These are phyloP conservation scores for Colletotrichum sp. DNA, from an alignment of 2,329 filamentous ascomycete species.

Conservation along the genomic window DNA sequence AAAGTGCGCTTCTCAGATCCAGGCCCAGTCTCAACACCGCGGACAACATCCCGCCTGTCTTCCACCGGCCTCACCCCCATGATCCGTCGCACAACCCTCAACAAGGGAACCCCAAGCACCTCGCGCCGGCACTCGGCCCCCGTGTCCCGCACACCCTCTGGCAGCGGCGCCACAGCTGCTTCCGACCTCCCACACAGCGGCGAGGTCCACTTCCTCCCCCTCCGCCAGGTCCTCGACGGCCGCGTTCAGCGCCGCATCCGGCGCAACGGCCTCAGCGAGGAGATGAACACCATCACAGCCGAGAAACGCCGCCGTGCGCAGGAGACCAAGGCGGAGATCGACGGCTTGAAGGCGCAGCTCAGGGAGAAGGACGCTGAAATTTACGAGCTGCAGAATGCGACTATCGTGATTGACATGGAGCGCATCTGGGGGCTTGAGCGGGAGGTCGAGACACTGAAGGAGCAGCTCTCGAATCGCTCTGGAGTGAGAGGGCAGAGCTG, in stretches of 20 bases:
- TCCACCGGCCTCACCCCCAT: conserved; percentile 65
- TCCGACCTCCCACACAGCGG: conserved; percentile 30
- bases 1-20: conserved; percentile 66
- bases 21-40: conserved; percentile 38
- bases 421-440: conserved; percentile 46
- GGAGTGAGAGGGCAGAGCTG: conserved; percentile 22
- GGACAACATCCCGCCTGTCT: conserved; percentile 17
- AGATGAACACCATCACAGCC: conserved; percentile 57
- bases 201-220: conserved; percentile 49
- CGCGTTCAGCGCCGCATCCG: conserved; percentile 62
- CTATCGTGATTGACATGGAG: conserved; percentile 52
- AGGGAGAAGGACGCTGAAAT: conserved; percentile 58
- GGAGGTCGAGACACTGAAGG: conserved; percentile 41
- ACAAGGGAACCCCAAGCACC: conserved; percentile 27
- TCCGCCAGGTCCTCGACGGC: conserved; percentile 61
- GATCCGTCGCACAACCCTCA: conserved; percentile 56
- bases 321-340: conserved; percentile 50
- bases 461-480: conserved; percentile 33
- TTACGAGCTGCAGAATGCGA: conserved; percentile 55
- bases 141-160: conserved; percentile 17
- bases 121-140: conserved; percentile 54
- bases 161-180: conserved; percentile 23
- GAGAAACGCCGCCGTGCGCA: conserved; percentile 47
- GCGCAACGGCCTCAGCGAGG: conserved; percentile 61
- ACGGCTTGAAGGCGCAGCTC: conserved; percentile 52